Evolutionary conservation across 1,139 yeast species (phyloP).

Genomic region (Saccharomycopsis crataegensis): DNA sequence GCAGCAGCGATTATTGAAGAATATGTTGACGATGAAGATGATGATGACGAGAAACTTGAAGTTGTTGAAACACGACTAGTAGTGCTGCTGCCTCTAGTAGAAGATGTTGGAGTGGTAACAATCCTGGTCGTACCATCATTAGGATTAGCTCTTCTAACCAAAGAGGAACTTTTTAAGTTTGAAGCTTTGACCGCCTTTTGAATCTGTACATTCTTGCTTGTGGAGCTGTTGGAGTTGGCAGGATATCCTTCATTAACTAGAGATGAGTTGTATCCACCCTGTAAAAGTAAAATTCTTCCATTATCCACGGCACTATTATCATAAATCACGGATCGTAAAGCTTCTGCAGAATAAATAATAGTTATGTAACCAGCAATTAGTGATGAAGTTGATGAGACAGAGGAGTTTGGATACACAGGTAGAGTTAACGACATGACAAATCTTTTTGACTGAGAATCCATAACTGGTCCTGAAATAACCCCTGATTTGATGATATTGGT

Average conservation of each 20-base stretch:
- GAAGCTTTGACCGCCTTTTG: too few species aligned
- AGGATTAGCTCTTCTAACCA: too few species aligned
- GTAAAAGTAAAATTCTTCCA: slow-evolving; percentile 36
- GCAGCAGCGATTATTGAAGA: background rate
- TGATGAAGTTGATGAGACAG: slow-evolving; percentile 54
- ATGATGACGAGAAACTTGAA: slow-evolving; percentile 1
- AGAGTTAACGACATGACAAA: slow-evolving; percentile 37
- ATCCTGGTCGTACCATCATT: too few species aligned
- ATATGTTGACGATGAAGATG: background rate
- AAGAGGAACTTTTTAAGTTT: too few species aligned
- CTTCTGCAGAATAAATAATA: slow-evolving; percentile 51
- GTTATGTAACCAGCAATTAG: slow-evolving; percentile 67
- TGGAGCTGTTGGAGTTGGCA: slow-evolving; percentile 19
- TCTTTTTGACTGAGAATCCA: slow-evolving; percentile 27
- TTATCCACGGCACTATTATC: slow-evolving; percentile 38
- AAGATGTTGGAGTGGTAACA: background rate
- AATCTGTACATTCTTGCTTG: background rate
- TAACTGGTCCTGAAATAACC: slow-evolving; percentile 55
- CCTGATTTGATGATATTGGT: slow-evolving; percentile 34
- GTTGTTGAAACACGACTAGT: background rate
- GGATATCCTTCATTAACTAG: slow-evolving; percentile 29
- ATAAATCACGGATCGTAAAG: slow-evolving; percentile 43
- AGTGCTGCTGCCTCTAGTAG: background rate
- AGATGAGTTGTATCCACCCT: slow-evolving; percentile 33
- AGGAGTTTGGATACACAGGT: slow-evolving; percentile 67